Evolutionary conservation across 164 flowering plant genomes (phyloP), one percentile per base, ranked within the genome.

Genomic region (Vitis riparia): DNA sequence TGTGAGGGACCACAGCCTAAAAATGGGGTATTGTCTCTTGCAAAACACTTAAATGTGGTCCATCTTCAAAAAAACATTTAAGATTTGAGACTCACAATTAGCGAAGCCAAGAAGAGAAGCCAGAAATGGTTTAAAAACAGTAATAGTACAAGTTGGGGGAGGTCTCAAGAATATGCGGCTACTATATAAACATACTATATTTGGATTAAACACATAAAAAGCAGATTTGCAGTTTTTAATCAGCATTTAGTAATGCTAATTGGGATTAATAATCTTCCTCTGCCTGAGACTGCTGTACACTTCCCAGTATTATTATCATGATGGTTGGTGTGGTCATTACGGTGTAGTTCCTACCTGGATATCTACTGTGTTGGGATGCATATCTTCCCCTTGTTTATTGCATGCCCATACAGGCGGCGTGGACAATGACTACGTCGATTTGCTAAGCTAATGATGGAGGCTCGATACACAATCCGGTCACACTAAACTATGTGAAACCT

Each of bases 101-200:
- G 51, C 49, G 49, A 67, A 16, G 72, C 55, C 13, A 10, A 30
- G 16, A 57, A 48, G 29, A 56, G 14, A 50, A 62, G 32, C 15
- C 16, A 47, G 14, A 37, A 60, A 70, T 47, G 15, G 59, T 30
- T 69, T 16, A 30, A 68, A 65, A 50, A 56, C 58, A 53, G 29
- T 3, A 23, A 1, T 32, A 67, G 75, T 75, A 74, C 79, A 77
- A 55, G 13, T 67, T 63, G 76, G 79, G 81, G 27, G 37, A 66
- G 74, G 81, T 78, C 86, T 83, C 88, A 80, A 83, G 85, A 81
- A 77, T 65, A 82, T 81, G 83, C 85, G 86, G 89, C 89, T 76
- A 17, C 69, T 11, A 52, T 17, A 51, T n/a, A 30, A 2, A 51
- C 23, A 14, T 44, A 29, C 27, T 23, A 32, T 11, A 10, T 14